Conservation (phyloP, 768 basidiomycete species). For the Psilocybe azurescens region DNA sequence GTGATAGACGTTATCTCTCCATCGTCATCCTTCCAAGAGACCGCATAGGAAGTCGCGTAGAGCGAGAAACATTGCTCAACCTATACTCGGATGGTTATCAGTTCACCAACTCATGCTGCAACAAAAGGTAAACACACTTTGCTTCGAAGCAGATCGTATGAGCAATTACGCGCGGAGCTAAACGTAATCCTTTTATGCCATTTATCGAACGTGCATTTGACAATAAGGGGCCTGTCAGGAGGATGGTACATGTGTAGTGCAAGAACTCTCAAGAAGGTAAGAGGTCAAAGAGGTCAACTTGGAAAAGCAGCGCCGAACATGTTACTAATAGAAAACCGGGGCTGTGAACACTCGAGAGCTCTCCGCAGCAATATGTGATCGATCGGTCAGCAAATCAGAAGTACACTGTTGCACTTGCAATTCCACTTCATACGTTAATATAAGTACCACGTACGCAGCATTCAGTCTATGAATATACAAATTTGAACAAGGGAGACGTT, state of each 20-base stretch:
- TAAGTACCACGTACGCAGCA: no score
- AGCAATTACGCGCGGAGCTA: conserved; percentile 78
- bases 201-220: conserved; percentile 84
- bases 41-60: conserved; percentile 67
- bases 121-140: conserved; percentile 56
- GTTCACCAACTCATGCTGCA: neutral
- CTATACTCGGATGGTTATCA: conserved; percentile 41
- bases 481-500: no score
- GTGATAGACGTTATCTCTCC: conserved; percentile 75
- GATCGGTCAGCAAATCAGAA: conserved; percentile 13
- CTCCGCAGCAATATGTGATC: conserved; percentile 13
- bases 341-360: conserved; percentile 4
- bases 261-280: neutral
- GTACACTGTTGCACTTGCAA: no score
- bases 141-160: conserved; percentile 71
- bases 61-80: conserved; percentile 87
- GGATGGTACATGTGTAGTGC: conserved; percentile 41
- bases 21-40: conserved; percentile 90
- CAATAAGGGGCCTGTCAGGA: conserved; percentile 79
- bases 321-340: conserved; percentile 7
- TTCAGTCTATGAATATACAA: no score
- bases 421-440: no score
- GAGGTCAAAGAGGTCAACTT: conserved; percentile 4
- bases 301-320: conserved; percentile 5
- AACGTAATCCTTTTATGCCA: conserved; percentile 81